These are phyloP conservation scores for Clitocybe nebularis DNA, from an alignment of 1,284 basidiomycete species.

Conservation along the genomic window DNA sequence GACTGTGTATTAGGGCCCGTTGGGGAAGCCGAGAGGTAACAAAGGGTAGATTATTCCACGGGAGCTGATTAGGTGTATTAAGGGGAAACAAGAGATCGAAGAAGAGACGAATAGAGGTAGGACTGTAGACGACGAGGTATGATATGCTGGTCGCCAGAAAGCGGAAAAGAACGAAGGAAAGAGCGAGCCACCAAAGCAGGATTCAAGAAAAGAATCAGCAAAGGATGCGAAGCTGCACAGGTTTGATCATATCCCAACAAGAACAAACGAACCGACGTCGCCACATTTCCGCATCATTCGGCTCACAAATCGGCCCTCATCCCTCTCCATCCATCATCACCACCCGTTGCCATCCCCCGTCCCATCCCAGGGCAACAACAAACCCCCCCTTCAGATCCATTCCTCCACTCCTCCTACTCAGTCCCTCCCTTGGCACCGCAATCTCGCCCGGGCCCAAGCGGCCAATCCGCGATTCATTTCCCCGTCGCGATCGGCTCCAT, in stretches of 20 bases:
- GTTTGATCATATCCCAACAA: conserved; percentile 15
- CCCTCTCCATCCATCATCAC: conserved; percentile 1
- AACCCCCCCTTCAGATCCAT: background rate
- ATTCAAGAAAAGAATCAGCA: no score
- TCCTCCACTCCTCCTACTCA: background rate
- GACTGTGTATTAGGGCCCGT: no score
- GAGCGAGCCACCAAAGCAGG: conserved; percentile 2
- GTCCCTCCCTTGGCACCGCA: no score
- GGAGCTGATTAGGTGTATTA: background rate
- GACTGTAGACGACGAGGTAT: background rate
- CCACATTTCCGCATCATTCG: conserved; percentile 16
- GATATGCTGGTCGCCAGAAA: background rate
- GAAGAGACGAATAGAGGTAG: background rate
- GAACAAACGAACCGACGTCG: conserved; percentile 8
- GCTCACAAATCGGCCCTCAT: conserved; percentile 8
- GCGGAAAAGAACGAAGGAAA: conserved; percentile 4
- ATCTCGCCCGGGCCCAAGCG: no score
- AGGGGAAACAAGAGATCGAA: background rate
- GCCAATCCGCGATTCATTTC: no score
- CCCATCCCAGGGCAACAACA: background rate
- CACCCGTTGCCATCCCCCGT: background rate
- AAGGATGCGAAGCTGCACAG: conserved; percentile 15
- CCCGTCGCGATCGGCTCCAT: no score
- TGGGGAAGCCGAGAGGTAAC: background rate
- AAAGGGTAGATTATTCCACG: background rate